A percentile compares a stretch with the other conserved stretches of the same genome.
phyloP scores from a whole-genome alignment of 306 rosid species.

The Cucurbita ficifolia region DNA sequence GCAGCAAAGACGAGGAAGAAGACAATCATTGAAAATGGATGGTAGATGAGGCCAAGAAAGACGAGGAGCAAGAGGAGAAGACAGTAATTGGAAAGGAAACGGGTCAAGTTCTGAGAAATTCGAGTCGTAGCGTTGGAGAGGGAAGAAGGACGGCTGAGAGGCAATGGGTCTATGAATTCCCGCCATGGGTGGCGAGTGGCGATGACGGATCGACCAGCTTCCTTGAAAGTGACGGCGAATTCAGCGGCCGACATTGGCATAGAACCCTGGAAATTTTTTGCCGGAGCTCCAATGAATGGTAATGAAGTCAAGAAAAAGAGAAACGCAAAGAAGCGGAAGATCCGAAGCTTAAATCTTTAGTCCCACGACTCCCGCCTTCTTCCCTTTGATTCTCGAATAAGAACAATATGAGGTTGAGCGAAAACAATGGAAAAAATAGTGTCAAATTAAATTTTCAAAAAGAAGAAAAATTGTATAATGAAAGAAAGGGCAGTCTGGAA shows the following conservation, averaged over 20 bases:
- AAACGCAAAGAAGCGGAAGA: background rate
- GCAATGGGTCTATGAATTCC: conserved; percentile 21
- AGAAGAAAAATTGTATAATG: background rate
- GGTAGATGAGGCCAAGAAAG: conserved; percentile 29
- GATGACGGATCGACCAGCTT: conserved; percentile 19
- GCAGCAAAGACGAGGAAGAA: conserved; percentile 19
- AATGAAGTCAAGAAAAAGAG: background rate
- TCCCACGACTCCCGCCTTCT: background rate
- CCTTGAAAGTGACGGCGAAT: conserved; percentile 10
- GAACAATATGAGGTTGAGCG: background rate
- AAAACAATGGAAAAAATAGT: background rate
- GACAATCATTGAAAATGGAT: conserved; percentile 25
- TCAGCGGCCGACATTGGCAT: conserved; percentile 3
- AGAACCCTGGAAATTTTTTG: background rate
- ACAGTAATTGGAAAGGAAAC: conserved; percentile 40
- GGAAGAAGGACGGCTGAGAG: conserved; percentile 30
- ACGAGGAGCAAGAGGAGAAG: conserved; percentile 20
- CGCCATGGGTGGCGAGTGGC: conserved; percentile 43
- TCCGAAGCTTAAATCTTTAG: background rate
- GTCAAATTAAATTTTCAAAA: background rate
- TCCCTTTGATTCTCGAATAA: background rate
- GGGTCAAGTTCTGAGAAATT: conserved; percentile 24
- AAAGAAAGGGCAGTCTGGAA: background rate
- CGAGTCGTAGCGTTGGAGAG: conserved; percentile 31
- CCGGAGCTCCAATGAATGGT: background rate